A percentile compares a stretch with the other conserved stretches of the same genome.
phyloP scores from a whole-genome alignment of 768 basidiomycete genomes.

The Candolleomyces eurysporus region DNA sequence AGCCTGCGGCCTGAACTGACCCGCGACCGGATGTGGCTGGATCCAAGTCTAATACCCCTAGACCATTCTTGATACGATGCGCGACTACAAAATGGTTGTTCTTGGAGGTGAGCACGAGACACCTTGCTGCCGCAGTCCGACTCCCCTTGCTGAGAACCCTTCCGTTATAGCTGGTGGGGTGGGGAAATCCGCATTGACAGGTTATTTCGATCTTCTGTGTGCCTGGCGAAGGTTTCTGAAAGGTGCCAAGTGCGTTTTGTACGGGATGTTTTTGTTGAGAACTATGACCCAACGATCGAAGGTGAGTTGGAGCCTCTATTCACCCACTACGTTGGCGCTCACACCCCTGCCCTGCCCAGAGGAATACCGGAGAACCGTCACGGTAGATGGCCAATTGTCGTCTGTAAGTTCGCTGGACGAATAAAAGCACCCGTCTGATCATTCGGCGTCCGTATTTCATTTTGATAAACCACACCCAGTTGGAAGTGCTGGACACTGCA shows the following conservation, averaged over 20 bases:
- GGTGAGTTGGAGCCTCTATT: conserved; percentile 37
- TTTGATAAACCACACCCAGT: conserved; percentile 35
- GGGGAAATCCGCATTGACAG: conserved; percentile 83
- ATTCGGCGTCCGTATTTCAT: not conserved
- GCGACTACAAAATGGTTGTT: conserved; percentile 74
- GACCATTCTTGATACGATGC: conserved; percentile 39
- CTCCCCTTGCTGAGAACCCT: conserved; percentile 1
- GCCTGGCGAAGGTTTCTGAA: not conserved
- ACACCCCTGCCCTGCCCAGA: conserved; percentile 39
- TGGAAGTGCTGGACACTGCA: conserved; percentile 81
- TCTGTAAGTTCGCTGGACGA: conserved; percentile 43
- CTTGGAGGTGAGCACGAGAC: conserved; percentile 59
- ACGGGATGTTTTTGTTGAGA: conserved; percentile 67
- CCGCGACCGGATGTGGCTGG: conserved; percentile 1
- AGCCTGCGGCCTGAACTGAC: not conserved
- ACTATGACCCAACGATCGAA: conserved; percentile 85
- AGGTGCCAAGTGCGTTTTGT: conserved; percentile 59
- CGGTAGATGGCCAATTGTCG: conserved; percentile 63
- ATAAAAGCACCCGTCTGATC: not conserved
- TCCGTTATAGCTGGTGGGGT: conserved; percentile 71
- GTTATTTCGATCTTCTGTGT: conserved; percentile 21
- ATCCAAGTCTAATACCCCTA: not conserved
- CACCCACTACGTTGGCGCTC: conserved; percentile 3
- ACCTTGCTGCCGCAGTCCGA: conserved; percentile 7
- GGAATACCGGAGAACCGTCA: conserved; percentile 63